A percentile compares a stretch with the other conserved stretches of the same genome.
Conservation (phyloP, 2,329 filamentous ascomycete genomes). For the Biscogniauxia marginata region DNA sequence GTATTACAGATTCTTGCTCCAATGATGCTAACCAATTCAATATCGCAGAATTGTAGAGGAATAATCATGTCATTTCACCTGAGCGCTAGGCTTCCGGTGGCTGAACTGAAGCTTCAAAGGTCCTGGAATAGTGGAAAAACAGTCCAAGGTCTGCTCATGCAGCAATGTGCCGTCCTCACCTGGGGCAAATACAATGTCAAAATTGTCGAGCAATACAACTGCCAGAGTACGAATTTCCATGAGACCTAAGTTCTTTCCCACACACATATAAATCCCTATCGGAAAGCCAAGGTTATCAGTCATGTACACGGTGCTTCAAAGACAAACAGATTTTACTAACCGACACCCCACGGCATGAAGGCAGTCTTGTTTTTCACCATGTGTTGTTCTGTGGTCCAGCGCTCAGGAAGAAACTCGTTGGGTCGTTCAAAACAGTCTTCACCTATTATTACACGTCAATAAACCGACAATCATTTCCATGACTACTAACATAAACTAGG, state of each 20-base stretch:
- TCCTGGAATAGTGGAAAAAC: background rate
- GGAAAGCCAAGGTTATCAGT: background rate
- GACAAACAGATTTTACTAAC: background rate
- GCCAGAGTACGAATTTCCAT: background rate
- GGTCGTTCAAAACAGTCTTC: constrained; percentile 4
- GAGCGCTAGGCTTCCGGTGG: background rate
- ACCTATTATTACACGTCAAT: background rate
- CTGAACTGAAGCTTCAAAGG: background rate
- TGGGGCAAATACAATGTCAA: background rate
- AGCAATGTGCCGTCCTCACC: background rate
- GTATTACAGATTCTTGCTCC: no score
- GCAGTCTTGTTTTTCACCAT: constrained; percentile 9
- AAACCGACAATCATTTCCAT: background rate
- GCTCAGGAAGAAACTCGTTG: constrained; percentile 11
- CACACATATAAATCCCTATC: background rate
- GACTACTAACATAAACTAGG: background rate
- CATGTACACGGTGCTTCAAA: background rate
- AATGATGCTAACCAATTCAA: no score
- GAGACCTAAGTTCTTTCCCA: background rate
- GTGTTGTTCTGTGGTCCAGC: constrained; percentile 12
- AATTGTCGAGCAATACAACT: background rate
- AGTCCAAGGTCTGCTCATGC: background rate
- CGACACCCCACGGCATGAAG: background rate
- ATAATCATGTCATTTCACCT: no score
- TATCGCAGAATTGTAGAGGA: no score